Evolutionary conservation across 257 asterid species (phyloP).

Genomic region (Cinchona pubescens): DNA sequence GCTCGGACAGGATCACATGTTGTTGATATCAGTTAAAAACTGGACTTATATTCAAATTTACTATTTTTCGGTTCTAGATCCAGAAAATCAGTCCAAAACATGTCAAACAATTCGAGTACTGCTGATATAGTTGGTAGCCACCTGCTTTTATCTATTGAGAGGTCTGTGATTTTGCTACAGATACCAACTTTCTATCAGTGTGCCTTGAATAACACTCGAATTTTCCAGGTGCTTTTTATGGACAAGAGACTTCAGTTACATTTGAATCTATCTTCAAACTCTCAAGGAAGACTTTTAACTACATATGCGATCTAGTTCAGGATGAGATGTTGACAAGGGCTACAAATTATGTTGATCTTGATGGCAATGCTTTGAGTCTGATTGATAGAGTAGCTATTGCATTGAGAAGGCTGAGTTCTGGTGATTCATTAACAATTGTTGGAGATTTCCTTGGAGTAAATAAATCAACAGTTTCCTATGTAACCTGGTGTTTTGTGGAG

Average conservation of each 20-base stretch:
- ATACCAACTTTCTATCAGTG: too few species aligned
- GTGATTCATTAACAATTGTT: slow-evolving; percentile 18
- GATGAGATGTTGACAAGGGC: slow-evolving; percentile 23
- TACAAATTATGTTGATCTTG: slow-evolving; percentile 12
- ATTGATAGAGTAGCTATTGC: slow-evolving; percentile 33
- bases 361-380: slow-evolving; percentile 14
- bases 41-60: too few species aligned
- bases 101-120: too few species aligned
- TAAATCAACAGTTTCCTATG: slow-evolving; percentile 16
- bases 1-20: too few species aligned
- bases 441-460: slow-evolving; percentile 21
- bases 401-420: slow-evolving; percentile 31
- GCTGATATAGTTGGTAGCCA: too few species aligned
- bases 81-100: too few species aligned
- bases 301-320: slow-evolving; percentile 26
- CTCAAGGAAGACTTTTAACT: slow-evolving; percentile 29
- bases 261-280: slow-evolving; percentile 29
- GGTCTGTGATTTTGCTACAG: too few species aligned
- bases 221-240: slow-evolving; percentile 18
- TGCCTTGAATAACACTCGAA: too few species aligned
- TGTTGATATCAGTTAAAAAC: too few species aligned
- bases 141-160: too few species aligned
- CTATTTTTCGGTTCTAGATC: too few species aligned
- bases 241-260: slow-evolving; percentile 2
- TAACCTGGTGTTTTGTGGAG: slow-evolving; percentile 33